These are phyloP conservation scores for Ustilago trichophora DNA, from an alignment of 1,284 basidiomycete genomes.

Conservation along the genomic window DNA sequence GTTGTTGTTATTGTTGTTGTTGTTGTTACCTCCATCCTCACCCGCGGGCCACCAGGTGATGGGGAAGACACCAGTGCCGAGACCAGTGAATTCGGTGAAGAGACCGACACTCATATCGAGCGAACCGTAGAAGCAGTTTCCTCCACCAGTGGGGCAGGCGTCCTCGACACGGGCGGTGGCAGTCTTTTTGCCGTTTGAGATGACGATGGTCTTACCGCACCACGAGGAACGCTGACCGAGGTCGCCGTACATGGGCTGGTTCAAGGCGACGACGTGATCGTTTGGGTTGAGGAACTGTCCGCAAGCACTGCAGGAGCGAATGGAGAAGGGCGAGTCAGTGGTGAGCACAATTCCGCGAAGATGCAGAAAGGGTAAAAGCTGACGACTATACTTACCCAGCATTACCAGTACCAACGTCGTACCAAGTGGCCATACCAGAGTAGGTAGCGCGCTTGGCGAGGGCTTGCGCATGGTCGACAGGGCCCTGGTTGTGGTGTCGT, in stretches of 20 bases:
- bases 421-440: constrained; percentile 57
- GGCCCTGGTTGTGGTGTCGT: constrained; percentile 37
- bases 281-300: constrained; percentile 41
- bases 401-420: constrained; percentile 56
- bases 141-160: constrained; percentile 56
- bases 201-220: constrained; percentile 58
- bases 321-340: background rate
- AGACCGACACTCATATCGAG: constrained; percentile 60
- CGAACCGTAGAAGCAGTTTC: constrained; percentile 55
- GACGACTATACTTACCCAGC: constrained; percentile 49
- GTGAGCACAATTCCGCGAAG: too few species aligned
- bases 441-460: constrained; percentile 45
- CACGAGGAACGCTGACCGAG: constrained; percentile 43
- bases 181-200: constrained; percentile 50
- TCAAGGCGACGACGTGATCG: constrained; percentile 57
- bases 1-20: constrained; percentile 12
- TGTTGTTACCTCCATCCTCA: constrained; percentile 16
- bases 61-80: constrained; percentile 52
- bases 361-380: too few species aligned
- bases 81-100: constrained; percentile 50
- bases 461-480: constrained; percentile 18
- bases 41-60: constrained; percentile 59
- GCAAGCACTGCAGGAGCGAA: constrained; percentile 43
- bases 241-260: constrained; percentile 59
- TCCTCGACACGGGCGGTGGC: constrained; percentile 51